These are phyloP conservation scores for Diaporthe nobilis DNA, from an alignment of 2,329 filamentous ascomycete genomes.

Conservation along the genomic window DNA sequence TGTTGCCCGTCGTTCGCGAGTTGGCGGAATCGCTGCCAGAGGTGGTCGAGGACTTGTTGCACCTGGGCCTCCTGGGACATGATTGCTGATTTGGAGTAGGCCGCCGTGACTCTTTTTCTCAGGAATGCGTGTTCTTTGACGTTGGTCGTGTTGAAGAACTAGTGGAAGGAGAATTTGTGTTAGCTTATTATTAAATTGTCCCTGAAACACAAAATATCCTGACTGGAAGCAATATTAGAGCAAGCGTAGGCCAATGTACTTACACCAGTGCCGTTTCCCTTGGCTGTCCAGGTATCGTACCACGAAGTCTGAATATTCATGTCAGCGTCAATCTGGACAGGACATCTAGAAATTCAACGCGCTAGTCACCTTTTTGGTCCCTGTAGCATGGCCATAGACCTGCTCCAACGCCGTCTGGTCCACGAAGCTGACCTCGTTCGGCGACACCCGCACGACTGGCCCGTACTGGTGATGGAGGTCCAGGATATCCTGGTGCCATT, in stretches of 20 bases:
- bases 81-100: slow-evolving; percentile 5
- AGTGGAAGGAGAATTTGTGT: rapidly evolving
- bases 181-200: neutral
- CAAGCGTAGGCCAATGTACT: neutral
- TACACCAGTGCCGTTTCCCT: neutral
- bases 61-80: neutral
- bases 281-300: neutral
- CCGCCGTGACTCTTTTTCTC: neutral
- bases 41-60: neutral
- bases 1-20: neutral
- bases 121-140: neutral
- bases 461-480: neutral
- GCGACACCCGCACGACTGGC: neutral
- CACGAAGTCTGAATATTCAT: neutral
- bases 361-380: slow-evolving; percentile 46
- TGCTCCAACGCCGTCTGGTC: slow-evolving; percentile 5
- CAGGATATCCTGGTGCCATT: slow-evolving; percentile 10
- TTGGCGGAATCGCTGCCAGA: neutral
- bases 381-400: slow-evolving; percentile 49
- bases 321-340: too few species aligned
- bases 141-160: slow-evolving; percentile 3
- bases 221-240: too few species aligned
- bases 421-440: slow-evolving; percentile 18
- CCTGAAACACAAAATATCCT: too few species aligned
- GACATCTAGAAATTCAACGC: rapidly evolving